Evolutionary conservation across 306 rosid genomes (phyloP), one percentile per base, ranked within the genome.

Genomic region (Cicer arietinum): DNA sequence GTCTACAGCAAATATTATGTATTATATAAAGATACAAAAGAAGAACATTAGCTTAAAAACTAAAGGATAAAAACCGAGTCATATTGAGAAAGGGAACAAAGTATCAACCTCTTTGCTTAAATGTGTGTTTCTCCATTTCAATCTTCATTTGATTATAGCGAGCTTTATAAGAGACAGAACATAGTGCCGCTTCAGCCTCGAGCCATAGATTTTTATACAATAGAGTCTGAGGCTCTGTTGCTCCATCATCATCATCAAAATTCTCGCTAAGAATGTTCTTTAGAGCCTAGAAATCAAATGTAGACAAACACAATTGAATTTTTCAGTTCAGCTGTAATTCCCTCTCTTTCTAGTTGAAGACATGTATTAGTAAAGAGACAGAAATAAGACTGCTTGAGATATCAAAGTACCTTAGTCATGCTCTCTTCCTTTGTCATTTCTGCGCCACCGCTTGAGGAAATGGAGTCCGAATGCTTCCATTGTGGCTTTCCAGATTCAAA

Each of bases 151-250:
- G 85, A 82, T 83, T 79, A 78, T 81, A 92, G 30, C 97, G 99
- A 78, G 88, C 92, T 81, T 62, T 95, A 82, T 80, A 90, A 64
- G 74, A 78, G 75, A 80, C 39, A 35, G 96, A 86, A 82, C 96
- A 95, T 13, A 95, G 77, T 68, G 83, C 88, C 84, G 99, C 99
- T 84, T 95, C 99, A 69, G 99, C 97, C 81, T 95, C 98, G 7
- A 92, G 96, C 99, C 99, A 95, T 11, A 95, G 90, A 69, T 89
- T 86, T 85, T 85, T 95, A 79, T 86, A 95, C 67, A 95, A 79
- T 47, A 70, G 76, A 81, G 86, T 40, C 71, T 88, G 88, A 78
- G 90, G 83, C 25, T 84, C 79, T 58, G 82, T 71, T 73, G 61
- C 93, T 74, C 88, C 87, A 11, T 89, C 89, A 39, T 25, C 30